Conservation (phyloP, 2,329 filamentous ascomycete genomes). For the Colletotrichum simmondsii region DNA sequence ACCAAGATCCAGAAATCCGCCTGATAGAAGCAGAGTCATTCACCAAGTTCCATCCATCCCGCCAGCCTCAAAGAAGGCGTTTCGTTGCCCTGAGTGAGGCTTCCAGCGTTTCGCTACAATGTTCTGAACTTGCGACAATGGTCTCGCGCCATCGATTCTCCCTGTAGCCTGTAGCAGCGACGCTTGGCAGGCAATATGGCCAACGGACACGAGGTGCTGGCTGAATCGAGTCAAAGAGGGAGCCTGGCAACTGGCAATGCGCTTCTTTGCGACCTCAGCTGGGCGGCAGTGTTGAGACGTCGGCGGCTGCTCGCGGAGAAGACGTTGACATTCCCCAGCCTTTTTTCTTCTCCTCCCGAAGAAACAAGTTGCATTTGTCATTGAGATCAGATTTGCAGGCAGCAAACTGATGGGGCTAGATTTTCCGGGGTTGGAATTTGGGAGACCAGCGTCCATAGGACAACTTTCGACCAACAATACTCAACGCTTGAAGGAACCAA, state of each 20-base stretch:
- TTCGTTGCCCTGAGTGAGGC: background rate
- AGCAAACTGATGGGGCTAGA: background rate
- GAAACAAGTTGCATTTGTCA: background rate
- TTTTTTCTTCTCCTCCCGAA: background rate
- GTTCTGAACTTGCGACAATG: background rate
- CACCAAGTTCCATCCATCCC: background rate
- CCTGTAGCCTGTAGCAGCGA: background rate
- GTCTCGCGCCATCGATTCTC: background rate
- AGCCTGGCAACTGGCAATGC: background rate
- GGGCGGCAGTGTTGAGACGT: background rate
- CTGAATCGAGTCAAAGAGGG: background rate
- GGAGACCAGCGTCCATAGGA: background rate
- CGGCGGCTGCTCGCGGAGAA: background rate
- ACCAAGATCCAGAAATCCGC: background rate
- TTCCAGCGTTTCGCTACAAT: slow-evolving; percentile 4
- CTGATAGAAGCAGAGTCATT: background rate
- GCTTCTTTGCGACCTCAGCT: background rate
- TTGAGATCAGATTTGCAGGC: background rate
- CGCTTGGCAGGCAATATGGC: background rate
- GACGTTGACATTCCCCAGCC: background rate
- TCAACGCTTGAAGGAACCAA: no score
- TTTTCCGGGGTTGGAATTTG: background rate
- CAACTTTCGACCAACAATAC: no score
- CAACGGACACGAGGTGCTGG: background rate
- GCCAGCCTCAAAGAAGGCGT: background rate